Percentiles rank a stretch among this genome's conserved stretches.
Evolutionary conservation across 2,329 filamentous ascomycete species (phyloP).

Genomic region (Cordyceps tenuipes): DNA sequence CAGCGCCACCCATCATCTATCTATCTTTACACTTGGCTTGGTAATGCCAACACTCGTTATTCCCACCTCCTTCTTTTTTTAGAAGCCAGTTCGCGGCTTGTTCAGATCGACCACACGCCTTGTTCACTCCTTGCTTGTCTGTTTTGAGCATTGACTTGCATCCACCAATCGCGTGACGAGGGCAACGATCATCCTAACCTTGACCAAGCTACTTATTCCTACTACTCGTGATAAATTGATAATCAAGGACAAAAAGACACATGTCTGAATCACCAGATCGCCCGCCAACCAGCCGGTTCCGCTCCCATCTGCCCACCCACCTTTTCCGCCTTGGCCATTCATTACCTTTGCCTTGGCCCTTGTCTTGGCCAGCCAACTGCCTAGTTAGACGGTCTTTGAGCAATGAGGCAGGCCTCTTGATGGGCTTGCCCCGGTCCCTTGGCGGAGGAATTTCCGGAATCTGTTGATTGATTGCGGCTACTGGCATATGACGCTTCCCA

Average conservation of each 20-base stretch:
- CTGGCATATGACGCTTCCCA: background rate
- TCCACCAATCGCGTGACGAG: background rate
- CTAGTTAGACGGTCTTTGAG: background rate
- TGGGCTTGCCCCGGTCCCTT: background rate
- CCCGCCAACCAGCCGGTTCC: background rate
- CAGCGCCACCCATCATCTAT: background rate
- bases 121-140: no score
- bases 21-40: background rate
- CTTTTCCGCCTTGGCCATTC: background rate
- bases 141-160: no score
- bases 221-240: no score
- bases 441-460: background rate
- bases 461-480: background rate
- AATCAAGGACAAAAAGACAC: no score
- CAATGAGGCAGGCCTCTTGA: background rate
- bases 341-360: background rate
- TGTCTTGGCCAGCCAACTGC: background rate
- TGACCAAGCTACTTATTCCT: no score
- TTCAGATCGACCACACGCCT: no score
- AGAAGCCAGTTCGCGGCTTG: no score
- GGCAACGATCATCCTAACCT: no score
- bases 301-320: background rate
- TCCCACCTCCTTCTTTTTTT: background rate
- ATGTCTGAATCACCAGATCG: background rate
- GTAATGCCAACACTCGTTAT: background rate